Evolutionary conservation across 176 grass and related monocot genomes (phyloP).

Genomic region (Paspalum vaginatum): DNA sequence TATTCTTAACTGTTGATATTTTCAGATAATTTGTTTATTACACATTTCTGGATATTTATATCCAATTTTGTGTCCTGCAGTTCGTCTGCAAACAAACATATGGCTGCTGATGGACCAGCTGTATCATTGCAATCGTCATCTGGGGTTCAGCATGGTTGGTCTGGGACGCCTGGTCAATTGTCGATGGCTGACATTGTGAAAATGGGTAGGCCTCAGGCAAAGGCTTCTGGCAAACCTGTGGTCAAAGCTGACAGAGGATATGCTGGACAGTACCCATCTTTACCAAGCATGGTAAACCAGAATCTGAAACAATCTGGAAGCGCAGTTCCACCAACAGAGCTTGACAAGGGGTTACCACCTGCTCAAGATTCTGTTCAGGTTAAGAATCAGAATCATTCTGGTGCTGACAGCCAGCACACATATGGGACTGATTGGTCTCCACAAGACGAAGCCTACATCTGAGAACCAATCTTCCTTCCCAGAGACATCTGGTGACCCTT

Average conservation of each 20-base stretch:
- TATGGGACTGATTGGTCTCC: constrained; percentile 68
- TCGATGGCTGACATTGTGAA: constrained; percentile 99
- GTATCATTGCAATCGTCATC: constrained; percentile 60
- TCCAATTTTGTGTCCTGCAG: constrained; percentile 43
- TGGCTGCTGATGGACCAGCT: constrained; percentile 57
- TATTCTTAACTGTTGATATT: background rate
- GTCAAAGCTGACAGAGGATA: constrained; percentile 64
- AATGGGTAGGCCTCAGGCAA: constrained; percentile 76
- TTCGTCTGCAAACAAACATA: constrained; percentile 49
- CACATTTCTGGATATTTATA: constrained; percentile 32
- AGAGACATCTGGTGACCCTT: constrained; percentile 53
- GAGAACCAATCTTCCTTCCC: constrained; percentile 40
- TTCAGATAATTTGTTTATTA: constrained; percentile 12
- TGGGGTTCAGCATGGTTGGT: constrained; percentile 78
- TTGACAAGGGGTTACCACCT: constrained; percentile 50
- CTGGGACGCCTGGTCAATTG: constrained; percentile 71
- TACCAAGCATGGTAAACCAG: constrained; percentile 48
- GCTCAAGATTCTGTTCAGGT: constrained; percentile 52
- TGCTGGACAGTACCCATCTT: constrained; percentile 67
- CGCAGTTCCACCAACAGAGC: constrained; percentile 45
- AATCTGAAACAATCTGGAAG: constrained; percentile 53
- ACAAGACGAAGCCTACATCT: constrained; percentile 56
- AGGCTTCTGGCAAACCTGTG: constrained; percentile 47
- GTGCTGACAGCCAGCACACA: constrained; percentile 47
- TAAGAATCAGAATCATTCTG: constrained; percentile 46